These are phyloP conservation scores for Colletotrichum coccodes DNA, from an alignment of 2,329 filamentous ascomycete genomes.

Conservation along the genomic window DNA sequence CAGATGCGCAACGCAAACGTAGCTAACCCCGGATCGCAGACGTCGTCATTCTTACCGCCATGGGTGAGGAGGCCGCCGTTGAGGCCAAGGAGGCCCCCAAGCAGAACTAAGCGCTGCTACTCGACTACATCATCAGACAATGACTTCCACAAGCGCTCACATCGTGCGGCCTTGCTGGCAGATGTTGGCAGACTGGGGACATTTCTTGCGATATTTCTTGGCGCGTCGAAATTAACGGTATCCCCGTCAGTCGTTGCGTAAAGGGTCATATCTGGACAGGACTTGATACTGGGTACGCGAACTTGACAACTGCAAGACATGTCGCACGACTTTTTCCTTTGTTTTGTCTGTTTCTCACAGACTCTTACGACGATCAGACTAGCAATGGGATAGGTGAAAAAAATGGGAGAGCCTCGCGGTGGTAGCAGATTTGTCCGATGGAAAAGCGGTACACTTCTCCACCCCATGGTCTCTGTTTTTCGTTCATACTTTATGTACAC, in stretches of 20 bases:
- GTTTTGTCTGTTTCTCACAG: conserved; percentile 46
- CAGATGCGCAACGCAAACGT: conserved; percentile 6
- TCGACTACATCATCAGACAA: conserved; percentile 33
- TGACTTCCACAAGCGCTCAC: conserved; percentile 28
- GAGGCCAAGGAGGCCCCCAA: conserved; percentile 92
- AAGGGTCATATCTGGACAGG: conserved; percentile 55
- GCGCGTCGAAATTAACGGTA: conserved; percentile 47
- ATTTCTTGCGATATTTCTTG: conserved; percentile 46
- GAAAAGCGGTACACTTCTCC: conserved; percentile 42
- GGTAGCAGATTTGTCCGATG: conserved; percentile 47
- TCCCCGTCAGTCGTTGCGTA: conserved; percentile 54
- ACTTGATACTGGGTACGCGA: conserved; percentile 51
- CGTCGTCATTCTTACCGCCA: conserved; percentile 91
- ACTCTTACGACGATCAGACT: conserved; percentile 39
- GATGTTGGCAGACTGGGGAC: conserved; percentile 38
- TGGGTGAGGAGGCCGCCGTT: conserved; percentile 93
- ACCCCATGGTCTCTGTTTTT: conserved; percentile 24
- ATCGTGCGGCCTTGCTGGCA: conserved; percentile 33
- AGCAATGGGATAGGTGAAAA: conserved; percentile 40
- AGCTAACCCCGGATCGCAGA: conserved; percentile 59
- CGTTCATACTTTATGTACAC: background rate
- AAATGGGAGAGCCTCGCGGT: conserved; percentile 47
- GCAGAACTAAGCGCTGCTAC: conserved; percentile 37
- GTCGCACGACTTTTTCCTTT: conserved; percentile 51
- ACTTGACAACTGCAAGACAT: conserved; percentile 41